Base-by-base conservation (phyloP, 2,329 filamentous ascomycete genomes). In the Aspergillus piperis region DNA sequence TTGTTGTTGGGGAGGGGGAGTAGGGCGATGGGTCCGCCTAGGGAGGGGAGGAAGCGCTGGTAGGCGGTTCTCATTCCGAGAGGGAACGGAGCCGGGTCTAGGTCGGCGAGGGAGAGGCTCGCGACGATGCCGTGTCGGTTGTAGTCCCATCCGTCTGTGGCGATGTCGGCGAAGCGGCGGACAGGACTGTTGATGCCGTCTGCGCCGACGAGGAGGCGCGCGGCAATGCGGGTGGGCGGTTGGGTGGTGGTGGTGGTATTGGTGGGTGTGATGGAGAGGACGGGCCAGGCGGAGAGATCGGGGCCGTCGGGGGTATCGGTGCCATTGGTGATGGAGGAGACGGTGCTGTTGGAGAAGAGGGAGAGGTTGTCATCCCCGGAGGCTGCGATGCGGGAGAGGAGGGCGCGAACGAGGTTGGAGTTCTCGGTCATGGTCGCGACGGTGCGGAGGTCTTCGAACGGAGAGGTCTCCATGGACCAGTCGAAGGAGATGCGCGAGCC, bases 341-440 rank as follows among this genome's bases (percentile, higher is more conserved):
- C 92, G 57, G 85, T 90, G 2, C 90, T 88, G 52, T 86, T 87
- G 66, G 93, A 91, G 59, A 93, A 88, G 8, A 95, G 79, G 4
- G 88, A 85, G 15, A 93, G 83, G 2, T 73, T 75, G 17, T 76
- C 74, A 17, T 75, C 78, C 2, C 87, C 86, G 1, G 96, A 80
- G 66, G 90, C 85, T 8, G 88, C 82, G 38, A 97, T 83, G 13
- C 90, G 85, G 57, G 83, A 83, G 54, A 97, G 78, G 7, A 99
- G 82, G 0, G 87, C 92, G 0, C 88, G 88, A 2, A 91, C 92
- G 36, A 97, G 83, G 74, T 99, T 98, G 32, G 89, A 77, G 75
- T 98, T 99, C 81, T 99, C 96, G 44, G 88, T 91, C 94, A 99
- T 99, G 74, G 95, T 96, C 8, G 95, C 95, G 66, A 99, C 92